phyloP scores from a whole-genome alignment of 331 rosid species.

The Pyrus hybrid region DNA sequence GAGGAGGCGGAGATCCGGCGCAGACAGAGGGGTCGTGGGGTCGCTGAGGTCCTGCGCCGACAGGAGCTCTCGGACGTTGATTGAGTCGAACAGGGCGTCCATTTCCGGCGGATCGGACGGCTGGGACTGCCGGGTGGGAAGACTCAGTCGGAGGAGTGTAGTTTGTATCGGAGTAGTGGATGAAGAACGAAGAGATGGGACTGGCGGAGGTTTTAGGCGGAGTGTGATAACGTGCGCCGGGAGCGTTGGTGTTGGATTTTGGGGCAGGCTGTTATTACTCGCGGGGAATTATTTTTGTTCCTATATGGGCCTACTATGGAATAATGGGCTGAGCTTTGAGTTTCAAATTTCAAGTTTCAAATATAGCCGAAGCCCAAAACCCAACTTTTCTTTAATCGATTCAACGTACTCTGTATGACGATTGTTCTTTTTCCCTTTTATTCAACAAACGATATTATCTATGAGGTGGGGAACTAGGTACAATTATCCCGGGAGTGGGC shows the following conservation, averaged over 20 bases:
- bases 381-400: too few species aligned
- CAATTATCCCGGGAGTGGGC: too few species aligned
- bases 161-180: not conserved
- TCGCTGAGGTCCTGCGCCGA: slow-evolving; percentile 76
- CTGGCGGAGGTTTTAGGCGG: not conserved
- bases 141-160: not conserved
- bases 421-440: too few species aligned
- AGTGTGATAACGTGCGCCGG: not conserved
- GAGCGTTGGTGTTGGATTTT: not conserved
- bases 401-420: too few species aligned
- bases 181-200: not conserved
- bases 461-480: too few species aligned
- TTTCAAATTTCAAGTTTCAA: too few species aligned
- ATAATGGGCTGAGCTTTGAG: not conserved
- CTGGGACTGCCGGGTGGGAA: slow-evolving; percentile 2
- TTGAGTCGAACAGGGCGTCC: slow-evolving; percentile 71
- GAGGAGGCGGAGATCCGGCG: slow-evolving; percentile 95
- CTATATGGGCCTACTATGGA: not conserved
- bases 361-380: too few species aligned
- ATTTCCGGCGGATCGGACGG: slow-evolving; percentile 23
- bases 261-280: not conserved
- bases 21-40: slow-evolving; percentile 70
- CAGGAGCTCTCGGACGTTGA: slow-evolving; percentile 83
- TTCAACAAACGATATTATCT: too few species aligned
- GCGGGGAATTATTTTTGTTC: not conserved